phyloP scores from a whole-genome alignment of 2,329 filamentous ascomycete genomes.

The Gaeumannomyces tritici region DNA sequence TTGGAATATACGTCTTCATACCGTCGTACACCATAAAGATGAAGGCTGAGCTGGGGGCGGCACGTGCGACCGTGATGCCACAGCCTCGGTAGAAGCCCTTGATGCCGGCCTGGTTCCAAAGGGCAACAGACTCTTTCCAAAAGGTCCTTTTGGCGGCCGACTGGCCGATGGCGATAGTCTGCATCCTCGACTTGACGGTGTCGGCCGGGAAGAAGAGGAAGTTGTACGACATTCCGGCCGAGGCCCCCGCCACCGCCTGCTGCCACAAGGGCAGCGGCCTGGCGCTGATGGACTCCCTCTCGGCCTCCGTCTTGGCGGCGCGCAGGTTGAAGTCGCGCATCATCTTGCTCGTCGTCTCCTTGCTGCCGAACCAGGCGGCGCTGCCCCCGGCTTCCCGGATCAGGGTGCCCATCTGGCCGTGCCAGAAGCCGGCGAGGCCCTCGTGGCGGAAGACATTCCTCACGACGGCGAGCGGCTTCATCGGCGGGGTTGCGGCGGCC shows the following conservation, averaged over 20 bases:
- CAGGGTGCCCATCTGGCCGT: slow-evolving; percentile 85
- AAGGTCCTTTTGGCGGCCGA: slow-evolving; percentile 54
- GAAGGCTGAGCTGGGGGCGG: slow-evolving; percentile 92
- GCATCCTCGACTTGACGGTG: slow-evolving; percentile 95
- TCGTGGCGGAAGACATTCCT: slow-evolving; percentile 72
- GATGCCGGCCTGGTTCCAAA: slow-evolving; percentile 79
- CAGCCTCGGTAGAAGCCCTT: slow-evolving; percentile 87
- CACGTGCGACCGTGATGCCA: slow-evolving; percentile 80
- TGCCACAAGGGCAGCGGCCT: slow-evolving; percentile 69
- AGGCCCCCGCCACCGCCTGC: slow-evolving; percentile 77
- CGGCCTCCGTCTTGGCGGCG: slow-evolving; percentile 24
- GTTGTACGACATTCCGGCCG: slow-evolving; percentile 89
- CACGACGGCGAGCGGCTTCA: slow-evolving; percentile 63
- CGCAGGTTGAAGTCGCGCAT: slow-evolving; percentile 52
- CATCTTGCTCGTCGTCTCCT: slow-evolving; percentile 67
- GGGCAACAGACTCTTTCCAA: slow-evolving; percentile 54
- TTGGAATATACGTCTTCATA: slow-evolving; percentile 59
- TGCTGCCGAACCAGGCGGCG: slow-evolving; percentile 90
- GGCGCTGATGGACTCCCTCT: slow-evolving; percentile 30
- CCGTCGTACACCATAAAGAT: slow-evolving; percentile 95
- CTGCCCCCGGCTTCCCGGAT: slow-evolving; percentile 90
- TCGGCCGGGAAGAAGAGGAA: slow-evolving; percentile 96
- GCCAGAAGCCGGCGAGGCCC: slow-evolving; percentile 84
- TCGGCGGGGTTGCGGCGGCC: slow-evolving; percentile 28
- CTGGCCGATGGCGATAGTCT: slow-evolving; percentile 66